A percentile compares a stretch with the other conserved stretches of the same genome.
These are phyloP conservation scores for Hyphodiscus sp. DNA, from an alignment of 2,329 filamentous ascomycete genomes.

Conservation along the genomic window DNA sequence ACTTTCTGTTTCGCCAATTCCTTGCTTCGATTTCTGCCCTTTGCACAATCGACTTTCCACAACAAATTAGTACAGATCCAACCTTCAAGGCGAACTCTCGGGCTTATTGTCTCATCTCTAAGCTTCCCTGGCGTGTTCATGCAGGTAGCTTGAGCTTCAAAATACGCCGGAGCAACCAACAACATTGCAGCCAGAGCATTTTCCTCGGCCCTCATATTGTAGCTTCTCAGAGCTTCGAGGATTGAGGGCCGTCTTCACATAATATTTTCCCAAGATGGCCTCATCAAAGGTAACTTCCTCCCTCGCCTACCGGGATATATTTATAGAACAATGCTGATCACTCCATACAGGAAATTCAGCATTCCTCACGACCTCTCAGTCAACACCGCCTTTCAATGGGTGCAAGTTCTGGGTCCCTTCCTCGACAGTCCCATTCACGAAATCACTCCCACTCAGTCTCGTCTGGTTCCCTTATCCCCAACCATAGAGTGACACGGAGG, in stretches of 20 bases:
- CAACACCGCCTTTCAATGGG: conserved; percentile 56
- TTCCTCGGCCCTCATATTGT: conserved; percentile 29
- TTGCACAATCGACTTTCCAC: conserved; percentile 1
- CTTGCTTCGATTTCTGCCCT: conserved; percentile 8
- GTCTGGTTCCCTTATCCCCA: conserved; percentile 67
- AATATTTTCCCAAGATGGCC: conserved; percentile 44
- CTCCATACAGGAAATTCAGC: conserved; percentile 52
- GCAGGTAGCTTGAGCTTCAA: conserved; percentile 24
- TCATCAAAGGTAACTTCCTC: conserved; percentile 51
- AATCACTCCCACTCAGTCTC: conserved; percentile 79
- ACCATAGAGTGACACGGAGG: conserved; percentile 81
- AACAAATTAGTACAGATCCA: conserved; percentile 1
- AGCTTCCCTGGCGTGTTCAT: conserved; percentile 22
- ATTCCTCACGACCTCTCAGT: conserved; percentile 60
- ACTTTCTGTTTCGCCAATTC: conserved; percentile 4
- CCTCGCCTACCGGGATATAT: conserved; percentile 25
- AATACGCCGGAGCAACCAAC: conserved; percentile 12
- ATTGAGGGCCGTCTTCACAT: conserved; percentile 28
- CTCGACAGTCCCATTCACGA: conserved; percentile 42
- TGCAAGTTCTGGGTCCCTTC: conserved; percentile 50
- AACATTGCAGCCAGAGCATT: conserved; percentile 16
- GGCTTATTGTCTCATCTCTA: conserved; percentile 5
- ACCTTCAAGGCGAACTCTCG: not conserved
- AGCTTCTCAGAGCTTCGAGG: conserved; percentile 30
- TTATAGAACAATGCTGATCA: conserved; percentile 28